Base-by-base conservation (phyloP, 129 eudicot genomes). In the sunflower (Helianthus annuus) region DNA sequence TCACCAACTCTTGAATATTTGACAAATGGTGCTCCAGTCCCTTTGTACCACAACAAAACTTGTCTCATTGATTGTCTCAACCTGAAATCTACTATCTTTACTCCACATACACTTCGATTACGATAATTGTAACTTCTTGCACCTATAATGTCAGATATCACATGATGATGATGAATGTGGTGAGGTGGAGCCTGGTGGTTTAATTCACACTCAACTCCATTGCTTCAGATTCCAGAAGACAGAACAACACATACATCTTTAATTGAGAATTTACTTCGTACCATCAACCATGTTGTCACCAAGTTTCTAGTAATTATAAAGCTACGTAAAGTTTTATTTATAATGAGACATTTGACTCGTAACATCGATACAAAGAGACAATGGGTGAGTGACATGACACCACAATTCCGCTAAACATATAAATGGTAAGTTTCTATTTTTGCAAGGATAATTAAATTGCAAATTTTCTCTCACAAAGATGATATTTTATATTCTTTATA, bases 111-210 rank as follows among this genome's bases (percentile, higher is more conserved):
- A 29, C 65, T 29, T 60, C 13, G 66, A 60, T 32, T 60, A 6
- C 5, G 45, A 34, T 24, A 61, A 45, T 61, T 61, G 6, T 61
- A 27, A 2, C 53, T 42, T 64, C 9, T 17, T 40, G 32, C 53
- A 68, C 61, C 17, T 68, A n/a, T 68, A 68, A 51, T 29, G 60
- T 68, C 61, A 49, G 59, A 52, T 14, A n/a, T 68, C 72, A 48
- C 48, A 68, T 68, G 60, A 68, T 13, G 61, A 55, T 58, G 64
- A 29, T 32, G 72, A 24, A 3, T 16, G 15, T 5, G 29, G 6
- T 51, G 61, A 14, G 16, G 66, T 61, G 66, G 46, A 61, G 66
- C 46, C 66, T 48, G 72, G 54, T n/a, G 12, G 29, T 68, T 68
- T 49, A 10, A 32, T 48, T 68, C 29, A 9, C 13, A 48, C 61